phyloP scores from a whole-genome alignment of 139 green algal genomes.

The Chlorella sp. region DNA sequence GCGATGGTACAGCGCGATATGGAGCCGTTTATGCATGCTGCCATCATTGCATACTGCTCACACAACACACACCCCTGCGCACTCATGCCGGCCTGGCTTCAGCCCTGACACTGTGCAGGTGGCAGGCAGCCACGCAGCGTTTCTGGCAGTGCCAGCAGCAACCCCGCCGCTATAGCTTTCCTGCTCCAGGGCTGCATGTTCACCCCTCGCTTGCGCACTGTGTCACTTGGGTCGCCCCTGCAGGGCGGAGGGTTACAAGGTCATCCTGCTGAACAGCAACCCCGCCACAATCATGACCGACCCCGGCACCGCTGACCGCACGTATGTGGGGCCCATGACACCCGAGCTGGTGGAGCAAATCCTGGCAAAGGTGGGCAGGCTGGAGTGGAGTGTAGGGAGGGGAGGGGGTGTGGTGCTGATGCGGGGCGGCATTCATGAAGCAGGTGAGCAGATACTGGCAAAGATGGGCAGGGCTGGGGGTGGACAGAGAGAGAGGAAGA shows the following conservation, averaged over 20 bases:
- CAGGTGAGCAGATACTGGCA: constrained; percentile 83
- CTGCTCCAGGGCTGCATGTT: too few relatives aligned
- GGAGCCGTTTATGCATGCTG: too few relatives aligned
- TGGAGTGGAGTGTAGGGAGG: background rate
- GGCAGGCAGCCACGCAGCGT: too few relatives aligned
- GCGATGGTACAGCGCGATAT: too few relatives aligned
- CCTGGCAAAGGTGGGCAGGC: constrained; percentile 46
- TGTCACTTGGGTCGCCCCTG: background rate
- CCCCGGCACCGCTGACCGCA: constrained; percentile 95
- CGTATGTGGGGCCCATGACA: constrained; percentile 99
- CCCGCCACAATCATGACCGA: constrained; percentile 99
- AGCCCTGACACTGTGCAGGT: too few relatives aligned
- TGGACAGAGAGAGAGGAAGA: background rate
- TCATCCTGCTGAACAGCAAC: constrained; percentile 99
- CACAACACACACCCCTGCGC: too few relatives aligned
- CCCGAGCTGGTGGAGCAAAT: constrained; percentile 91
- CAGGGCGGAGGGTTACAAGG: constrained; percentile 94
- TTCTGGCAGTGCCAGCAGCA: too few relatives aligned
- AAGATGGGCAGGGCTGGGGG: constrained; percentile 32
- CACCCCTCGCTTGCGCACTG: background rate
- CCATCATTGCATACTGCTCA: too few relatives aligned
- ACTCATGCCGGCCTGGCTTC: too few relatives aligned
- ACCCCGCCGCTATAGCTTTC: too few relatives aligned
- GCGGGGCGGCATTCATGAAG: constrained; percentile 22
- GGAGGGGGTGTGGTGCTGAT: background rate